These are phyloP conservation scores for Podospora pseudopauciseta DNA, from an alignment of 495 filamentous ascomycete species.

Conservation along the genomic window DNA sequence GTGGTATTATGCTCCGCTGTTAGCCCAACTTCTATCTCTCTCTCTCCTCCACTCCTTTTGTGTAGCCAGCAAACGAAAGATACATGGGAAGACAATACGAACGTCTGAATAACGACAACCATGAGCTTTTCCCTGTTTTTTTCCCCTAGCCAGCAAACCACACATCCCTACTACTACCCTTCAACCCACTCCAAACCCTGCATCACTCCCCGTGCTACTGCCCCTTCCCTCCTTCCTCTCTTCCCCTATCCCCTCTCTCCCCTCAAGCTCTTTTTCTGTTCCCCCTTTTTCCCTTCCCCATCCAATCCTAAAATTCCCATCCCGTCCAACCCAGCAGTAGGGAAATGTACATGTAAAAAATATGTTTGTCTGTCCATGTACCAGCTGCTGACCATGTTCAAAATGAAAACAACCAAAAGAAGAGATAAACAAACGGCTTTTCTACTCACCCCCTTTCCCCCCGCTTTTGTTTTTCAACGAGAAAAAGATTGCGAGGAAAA, in stretches of 20 bases:
- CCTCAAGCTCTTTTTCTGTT: background rate
- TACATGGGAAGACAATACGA: too few relatives aligned
- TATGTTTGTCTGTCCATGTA: too few relatives aligned
- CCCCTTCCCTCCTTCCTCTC: background rate
- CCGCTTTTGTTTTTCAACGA: background rate
- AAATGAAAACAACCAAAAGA: too few relatives aligned
- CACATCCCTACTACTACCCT: too few relatives aligned
- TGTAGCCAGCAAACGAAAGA: too few relatives aligned
- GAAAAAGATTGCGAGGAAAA: background rate
- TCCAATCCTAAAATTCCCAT: background rate
- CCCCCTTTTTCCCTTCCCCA: background rate
- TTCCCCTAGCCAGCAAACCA: too few relatives aligned
- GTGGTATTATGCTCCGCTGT: background rate
- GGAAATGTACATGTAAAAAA: background rate
- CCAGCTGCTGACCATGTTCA: too few relatives aligned
- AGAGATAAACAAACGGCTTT: too few relatives aligned
- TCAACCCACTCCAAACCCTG: too few relatives aligned
- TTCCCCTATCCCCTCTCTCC: background rate
- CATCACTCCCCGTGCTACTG: too few relatives aligned
- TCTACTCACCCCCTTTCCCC: background rate
- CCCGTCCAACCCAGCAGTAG: background rate
- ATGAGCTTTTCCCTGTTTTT: too few relatives aligned
- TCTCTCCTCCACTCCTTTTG: background rate
- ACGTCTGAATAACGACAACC: too few relatives aligned
- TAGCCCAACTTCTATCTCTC: background rate